These are phyloP conservation scores for Lumnitzera littorea DNA, from an alignment of 345 rosid species.

Conservation along the genomic window DNA sequence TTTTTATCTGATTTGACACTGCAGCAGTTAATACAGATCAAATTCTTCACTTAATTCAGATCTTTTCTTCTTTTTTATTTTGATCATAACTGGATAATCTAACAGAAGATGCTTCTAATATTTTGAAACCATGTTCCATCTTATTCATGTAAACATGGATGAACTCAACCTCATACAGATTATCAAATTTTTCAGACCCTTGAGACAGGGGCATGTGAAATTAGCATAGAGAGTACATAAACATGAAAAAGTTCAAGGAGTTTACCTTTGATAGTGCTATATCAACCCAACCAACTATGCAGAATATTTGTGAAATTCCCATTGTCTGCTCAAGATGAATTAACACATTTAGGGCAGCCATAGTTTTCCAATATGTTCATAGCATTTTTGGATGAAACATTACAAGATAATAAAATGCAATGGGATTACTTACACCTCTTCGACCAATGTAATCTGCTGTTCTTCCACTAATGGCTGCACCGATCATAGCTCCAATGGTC, in stretches of 20 bases:
- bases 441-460: slow-evolving; percentile 63
- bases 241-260: neutral
- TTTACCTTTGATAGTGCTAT: slow-evolving; percentile 50
- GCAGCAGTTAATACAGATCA: too few relatives aligned
- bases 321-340: slow-evolving; percentile 35
- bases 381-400: neutral
- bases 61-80: too few relatives aligned
- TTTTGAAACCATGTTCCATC: too few relatives aligned
- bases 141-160: neutral
- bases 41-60: too few relatives aligned
- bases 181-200: too few relatives aligned
- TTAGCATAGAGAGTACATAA: too few relatives aligned
- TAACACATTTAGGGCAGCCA: neutral
- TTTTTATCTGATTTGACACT: too few relatives aligned
- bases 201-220: neutral
- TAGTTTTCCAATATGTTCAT: neutral
- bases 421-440: slow-evolving; percentile 43
- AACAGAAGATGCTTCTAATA: too few relatives aligned
- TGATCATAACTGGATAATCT: too few relatives aligned
- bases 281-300: slow-evolving; percentile 57
- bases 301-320: slow-evolving; percentile 61
- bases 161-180: neutral
- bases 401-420: neutral
- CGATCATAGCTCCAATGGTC: slow-evolving; percentile 79
- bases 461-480: slow-evolving; percentile 63